phyloP scores from a whole-genome alignment of 768 basidiomycete genomes.

The Xerocomus potaroensis region DNA sequence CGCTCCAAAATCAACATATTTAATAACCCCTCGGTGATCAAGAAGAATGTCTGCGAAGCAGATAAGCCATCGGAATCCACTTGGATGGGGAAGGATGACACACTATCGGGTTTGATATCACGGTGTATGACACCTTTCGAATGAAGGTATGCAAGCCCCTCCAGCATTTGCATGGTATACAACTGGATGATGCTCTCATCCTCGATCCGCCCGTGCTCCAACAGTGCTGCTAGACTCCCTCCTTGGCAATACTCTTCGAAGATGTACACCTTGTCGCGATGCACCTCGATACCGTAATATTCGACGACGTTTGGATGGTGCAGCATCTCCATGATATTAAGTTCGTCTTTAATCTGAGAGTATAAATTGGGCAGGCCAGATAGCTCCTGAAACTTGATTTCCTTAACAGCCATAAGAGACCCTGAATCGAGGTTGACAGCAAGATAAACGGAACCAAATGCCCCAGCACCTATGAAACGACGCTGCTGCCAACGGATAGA shows the following conservation, averaged over 20 bases:
- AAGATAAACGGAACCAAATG: conserved; percentile 98
- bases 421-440: conserved; percentile 96
- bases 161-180: conserved; percentile 96
- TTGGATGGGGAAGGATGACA: conserved; percentile 33
- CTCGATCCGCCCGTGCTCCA: conserved; percentile 93
- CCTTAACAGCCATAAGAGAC: conserved; percentile 98
- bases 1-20: conserved; percentile 96
- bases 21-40: conserved; percentile 86
- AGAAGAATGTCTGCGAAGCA: conserved; percentile 79
- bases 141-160: conserved; percentile 91
- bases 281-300: conserved; percentile 98
- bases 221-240: conserved; percentile 81
- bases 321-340: conserved; percentile 96
- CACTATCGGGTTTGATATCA: conserved; percentile 98
- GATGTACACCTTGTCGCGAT: conserved; percentile 97
- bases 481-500: conserved; percentile 98
- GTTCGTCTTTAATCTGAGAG: conserved; percentile 92
- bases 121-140: conserved; percentile 90
- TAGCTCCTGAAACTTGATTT: conserved; percentile 94
- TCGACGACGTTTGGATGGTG: conserved; percentile 98
- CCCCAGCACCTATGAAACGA: conserved; percentile 96
- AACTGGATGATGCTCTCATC: conserved; percentile 94
- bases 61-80: conserved; percentile 7
- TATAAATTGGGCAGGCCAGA: conserved; percentile 84
- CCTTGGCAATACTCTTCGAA: conserved; percentile 99